Base-by-base conservation (phyloP, 192 early-diverging fungal genomes). In the Phlyctochytrium bullatum region DNA sequence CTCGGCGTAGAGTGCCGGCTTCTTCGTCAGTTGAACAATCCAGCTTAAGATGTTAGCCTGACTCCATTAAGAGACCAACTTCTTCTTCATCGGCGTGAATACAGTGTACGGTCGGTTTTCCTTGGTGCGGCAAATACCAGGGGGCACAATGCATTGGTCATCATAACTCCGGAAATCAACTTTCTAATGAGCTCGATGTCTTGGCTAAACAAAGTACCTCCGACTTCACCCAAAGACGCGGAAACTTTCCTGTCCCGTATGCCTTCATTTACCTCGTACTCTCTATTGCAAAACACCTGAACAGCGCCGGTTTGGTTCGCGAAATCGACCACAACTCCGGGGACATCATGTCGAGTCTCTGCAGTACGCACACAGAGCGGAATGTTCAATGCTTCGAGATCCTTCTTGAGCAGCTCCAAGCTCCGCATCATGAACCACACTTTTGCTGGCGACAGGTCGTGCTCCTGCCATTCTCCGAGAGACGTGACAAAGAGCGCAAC, bases 111-210 rank as follows among this genome's bases (percentile, higher is more conserved):
- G 34, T 34, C 60, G 77, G 20, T 70, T 61, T 56, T 77, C 67
- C 67, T 88, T 86, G 17, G 83, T 84, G 30, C 52, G 68, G 2
- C 85, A 65, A 10, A 66, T 62, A 16, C 73, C 75, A 2, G 88
- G 88, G 10, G 71, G 66, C 1, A 87, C 65, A 23, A 88, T 67
- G 58, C 83, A 81, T 73, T 88, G 86, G 66, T 88, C 86, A n/a
- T 88, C 53, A 72, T 60, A 65, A 3, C 12, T 56, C 16, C 20
- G 6, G 33, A n/a, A n/a, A n/a, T n/a, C n/a, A n/a, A n/a, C n/a
- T n/a, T 31, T 68, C 31, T 2, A 28, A 10, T 20, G 32, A 36
- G 28, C 10, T 34, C 23, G 4, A 24, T n/a, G 4, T 14, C n/a
- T 29, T 24, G 59, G 20, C 10, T 14, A 4, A 29, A 25, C 1